Percentiles rank a stretch among this genome's conserved stretches.
phyloP scores from a whole-genome alignment of 139 green algal genomes.

The Diplosphaera chodatii region DNA sequence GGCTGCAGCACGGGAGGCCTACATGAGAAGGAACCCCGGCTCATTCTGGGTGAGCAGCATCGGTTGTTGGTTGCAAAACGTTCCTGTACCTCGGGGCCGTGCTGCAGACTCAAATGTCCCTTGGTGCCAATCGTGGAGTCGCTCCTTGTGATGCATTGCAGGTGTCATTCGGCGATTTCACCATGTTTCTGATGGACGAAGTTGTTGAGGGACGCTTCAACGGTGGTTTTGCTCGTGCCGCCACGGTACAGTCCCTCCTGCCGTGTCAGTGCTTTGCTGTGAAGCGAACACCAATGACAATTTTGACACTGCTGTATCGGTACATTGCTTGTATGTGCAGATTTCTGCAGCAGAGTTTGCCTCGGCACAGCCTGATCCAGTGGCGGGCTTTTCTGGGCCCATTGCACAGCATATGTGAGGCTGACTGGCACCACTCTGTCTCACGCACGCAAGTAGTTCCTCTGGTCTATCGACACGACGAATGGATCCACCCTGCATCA shows the following conservation, averaged over 20 bases:
- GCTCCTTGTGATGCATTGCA: not conserved
- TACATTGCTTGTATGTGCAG: too few relatives aligned
- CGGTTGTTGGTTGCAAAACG: too few relatives aligned
- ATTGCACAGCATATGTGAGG: conserved; percentile 75
- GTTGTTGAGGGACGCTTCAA: conserved; percentile 45
- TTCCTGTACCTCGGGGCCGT: too few relatives aligned
- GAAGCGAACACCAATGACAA: too few relatives aligned
- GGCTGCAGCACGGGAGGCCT: conserved; percentile 36
- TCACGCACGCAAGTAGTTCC: not conserved
- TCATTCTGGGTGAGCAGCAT: conserved; percentile 80
- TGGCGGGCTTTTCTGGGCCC: conserved; percentile 58
- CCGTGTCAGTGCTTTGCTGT: too few relatives aligned
- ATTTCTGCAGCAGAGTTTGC: conserved; percentile 46
- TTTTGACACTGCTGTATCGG: too few relatives aligned
- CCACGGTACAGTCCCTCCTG: conserved; percentile 30
- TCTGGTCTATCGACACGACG: too few relatives aligned
- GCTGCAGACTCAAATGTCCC: too few relatives aligned
- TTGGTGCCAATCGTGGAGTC: too few relatives aligned
- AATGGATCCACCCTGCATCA: too few relatives aligned
- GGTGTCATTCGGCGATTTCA: conserved; percentile 29
- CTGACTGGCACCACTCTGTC: not conserved
- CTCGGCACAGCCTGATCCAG: conserved; percentile 54
- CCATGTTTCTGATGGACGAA: conserved; percentile 45
- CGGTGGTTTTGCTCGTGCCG: conserved; percentile 67
- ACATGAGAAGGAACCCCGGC: conserved; percentile 61